These are phyloP conservation scores for Nyssa sinensis DNA, from an alignment of 148 eudicot species.

Conservation along the genomic window DNA sequence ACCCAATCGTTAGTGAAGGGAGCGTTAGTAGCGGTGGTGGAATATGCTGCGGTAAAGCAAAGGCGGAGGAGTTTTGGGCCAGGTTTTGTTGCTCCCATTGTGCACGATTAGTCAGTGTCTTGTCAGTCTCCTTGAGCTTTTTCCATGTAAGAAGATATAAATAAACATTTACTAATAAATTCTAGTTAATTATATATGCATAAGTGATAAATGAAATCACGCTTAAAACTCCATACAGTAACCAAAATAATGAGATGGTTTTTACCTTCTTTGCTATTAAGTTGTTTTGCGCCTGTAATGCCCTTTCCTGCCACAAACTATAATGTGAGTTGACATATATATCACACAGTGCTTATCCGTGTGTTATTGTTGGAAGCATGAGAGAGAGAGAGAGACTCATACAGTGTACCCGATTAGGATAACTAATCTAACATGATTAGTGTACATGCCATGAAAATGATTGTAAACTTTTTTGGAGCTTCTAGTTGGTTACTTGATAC, in stretches of 20 bases:
- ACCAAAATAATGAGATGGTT: not conserved
- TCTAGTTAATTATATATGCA: not conserved
- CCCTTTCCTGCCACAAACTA: conserved; percentile 46
- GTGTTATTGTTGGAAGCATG: no score
- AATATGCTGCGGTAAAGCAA: conserved; percentile 18
- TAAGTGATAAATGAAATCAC: not conserved
- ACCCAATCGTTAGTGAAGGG: conserved; percentile 50
- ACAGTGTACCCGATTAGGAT: no score
- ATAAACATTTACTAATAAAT: not conserved
- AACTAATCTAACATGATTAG: no score
- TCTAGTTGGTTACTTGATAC: no score
- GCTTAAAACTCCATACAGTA: not conserved
- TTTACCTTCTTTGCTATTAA: conserved; percentile 48
- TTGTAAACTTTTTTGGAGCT: no score
- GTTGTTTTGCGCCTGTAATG: conserved; percentile 58
- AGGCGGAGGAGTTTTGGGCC: conserved; percentile 24
- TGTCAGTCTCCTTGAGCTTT: conserved; percentile 57
- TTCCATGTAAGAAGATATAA: conserved; percentile 5
- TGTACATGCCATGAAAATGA: no score
- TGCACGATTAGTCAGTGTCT: conserved; percentile 10
- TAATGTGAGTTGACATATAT: not conserved
- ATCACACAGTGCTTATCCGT: no score
- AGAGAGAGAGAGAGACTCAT: no score
- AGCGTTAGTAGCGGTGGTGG: conserved; percentile 21
- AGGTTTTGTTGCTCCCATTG: conserved; percentile 27